phyloP scores from a whole-genome alignment of 305 asterid genomes.

The Plantago coronopus region DNA sequence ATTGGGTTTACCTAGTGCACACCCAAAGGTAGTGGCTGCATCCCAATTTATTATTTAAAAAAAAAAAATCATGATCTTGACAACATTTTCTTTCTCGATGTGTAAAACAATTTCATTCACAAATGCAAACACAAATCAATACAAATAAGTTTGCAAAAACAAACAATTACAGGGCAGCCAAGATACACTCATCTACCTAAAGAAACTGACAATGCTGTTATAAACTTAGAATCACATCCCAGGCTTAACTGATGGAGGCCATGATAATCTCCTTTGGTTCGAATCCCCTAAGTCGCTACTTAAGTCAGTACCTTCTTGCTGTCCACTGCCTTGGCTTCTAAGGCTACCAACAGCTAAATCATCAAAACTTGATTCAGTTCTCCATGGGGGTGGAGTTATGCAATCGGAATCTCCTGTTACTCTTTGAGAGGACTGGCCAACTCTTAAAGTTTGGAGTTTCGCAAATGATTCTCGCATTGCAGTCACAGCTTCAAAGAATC shows the following conservation, averaged over 20 bases:
- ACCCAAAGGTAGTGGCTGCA: too few species aligned
- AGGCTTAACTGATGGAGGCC: conserved; percentile 61
- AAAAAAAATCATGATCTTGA: too few species aligned
- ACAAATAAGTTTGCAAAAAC: too few species aligned
- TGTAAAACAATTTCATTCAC: too few species aligned
- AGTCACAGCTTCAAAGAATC: conserved; percentile 95
- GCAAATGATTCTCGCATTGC: conserved; percentile 95
- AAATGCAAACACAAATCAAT: too few species aligned
- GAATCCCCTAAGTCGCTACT: conserved; percentile 36
- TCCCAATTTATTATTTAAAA: too few species aligned
- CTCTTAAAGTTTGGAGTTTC: conserved; percentile 80
- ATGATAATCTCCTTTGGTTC: conserved; percentile 53
- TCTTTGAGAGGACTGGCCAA: conserved; percentile 60
- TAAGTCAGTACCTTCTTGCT: conserved; percentile 33
- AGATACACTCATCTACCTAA: too few species aligned
- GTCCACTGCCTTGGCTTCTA: conserved; percentile 42
- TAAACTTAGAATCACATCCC: conserved; percentile 21
- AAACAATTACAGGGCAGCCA: not conserved
- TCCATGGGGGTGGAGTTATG: conserved; percentile 76
- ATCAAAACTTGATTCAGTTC: conserved; percentile 63
- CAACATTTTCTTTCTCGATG: too few species aligned
- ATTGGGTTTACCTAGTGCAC: too few species aligned
- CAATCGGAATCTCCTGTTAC: conserved; percentile 53
- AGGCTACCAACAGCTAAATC: conserved; percentile 43
- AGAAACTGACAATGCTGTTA: not conserved